Conservation (phyloP, 2,329 filamentous ascomycete species). For the Polytolypa hystricis region DNA sequence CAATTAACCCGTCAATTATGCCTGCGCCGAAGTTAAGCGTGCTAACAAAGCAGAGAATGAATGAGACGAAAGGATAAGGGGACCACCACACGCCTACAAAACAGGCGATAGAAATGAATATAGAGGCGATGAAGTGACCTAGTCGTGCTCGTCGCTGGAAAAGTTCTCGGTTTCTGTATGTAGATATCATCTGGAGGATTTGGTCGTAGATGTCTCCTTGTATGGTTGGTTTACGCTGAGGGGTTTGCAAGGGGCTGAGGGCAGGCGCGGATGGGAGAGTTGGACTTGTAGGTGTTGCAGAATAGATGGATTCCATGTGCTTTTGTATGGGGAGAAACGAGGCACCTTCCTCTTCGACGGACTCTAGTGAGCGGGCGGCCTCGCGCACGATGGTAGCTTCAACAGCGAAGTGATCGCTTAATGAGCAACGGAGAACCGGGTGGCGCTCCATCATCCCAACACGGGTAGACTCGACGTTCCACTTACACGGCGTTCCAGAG, state of each 20-base stretch:
- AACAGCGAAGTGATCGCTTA: conserved; percentile 92
- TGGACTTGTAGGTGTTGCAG: conserved; percentile 1
- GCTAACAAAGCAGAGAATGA: conserved; percentile 67
- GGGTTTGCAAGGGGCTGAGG: background rate
- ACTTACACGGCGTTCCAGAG: conserved; percentile 30
- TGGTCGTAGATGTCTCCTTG: conserved; percentile 49
- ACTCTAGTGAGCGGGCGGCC: conserved; percentile 6
- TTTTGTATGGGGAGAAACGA: conserved; percentile 13
- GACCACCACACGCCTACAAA: conserved; percentile 80
- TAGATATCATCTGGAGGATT: conserved; percentile 58
- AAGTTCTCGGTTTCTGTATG: conserved; percentile 60
- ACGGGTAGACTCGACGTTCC: conserved; percentile 58
- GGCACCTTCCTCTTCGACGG: conserved; percentile 9
- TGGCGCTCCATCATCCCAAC: conserved; percentile 77
- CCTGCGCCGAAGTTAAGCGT: conserved; percentile 68
- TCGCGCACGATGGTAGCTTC: conserved; percentile 59
- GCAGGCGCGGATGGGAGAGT: conserved; percentile 1
- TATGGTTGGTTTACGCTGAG: conserved; percentile 2
- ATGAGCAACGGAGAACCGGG: conserved; percentile 66
- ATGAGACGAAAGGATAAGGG: conserved; percentile 62
- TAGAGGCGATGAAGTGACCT: conserved; percentile 58
- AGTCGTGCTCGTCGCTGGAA: conserved; percentile 61
- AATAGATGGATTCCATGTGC: conserved; percentile 5
- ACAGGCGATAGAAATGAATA: conserved; percentile 60
- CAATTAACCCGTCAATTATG: conserved; percentile 73